A percentile compares a stretch with the other conserved stretches of the same genome.
These are phyloP conservation scores for Rhodamnia argentea DNA, from an alignment of 345 rosid species.

Conservation along the genomic window DNA sequence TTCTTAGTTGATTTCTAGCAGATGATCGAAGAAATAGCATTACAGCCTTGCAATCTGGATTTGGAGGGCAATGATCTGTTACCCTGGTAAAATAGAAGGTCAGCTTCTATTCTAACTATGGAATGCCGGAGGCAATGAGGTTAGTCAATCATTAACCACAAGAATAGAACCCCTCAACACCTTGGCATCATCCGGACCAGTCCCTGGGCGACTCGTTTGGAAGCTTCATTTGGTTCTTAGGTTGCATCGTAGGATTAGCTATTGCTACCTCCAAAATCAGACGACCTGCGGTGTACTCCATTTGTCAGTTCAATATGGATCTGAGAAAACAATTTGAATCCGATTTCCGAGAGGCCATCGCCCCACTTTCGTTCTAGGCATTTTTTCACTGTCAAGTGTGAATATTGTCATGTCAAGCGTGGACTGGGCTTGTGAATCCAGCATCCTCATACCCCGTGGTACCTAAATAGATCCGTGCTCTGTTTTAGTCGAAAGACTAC, in stretches of 20 bases:
- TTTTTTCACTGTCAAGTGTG: not conserved
- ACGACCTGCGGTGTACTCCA: slow-evolving; percentile 16
- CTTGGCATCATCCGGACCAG: slow-evolving; percentile 42
- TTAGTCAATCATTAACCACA: slow-evolving; percentile 31
- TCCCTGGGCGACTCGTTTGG: slow-evolving; percentile 31
- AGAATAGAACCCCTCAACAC: slow-evolving; percentile 20
- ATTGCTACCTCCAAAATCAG: slow-evolving; percentile 30
- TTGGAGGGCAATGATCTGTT: slow-evolving; percentile 27
- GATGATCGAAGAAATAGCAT: not conserved
- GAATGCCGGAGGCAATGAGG: slow-evolving; percentile 42
- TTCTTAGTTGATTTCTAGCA: not conserved
- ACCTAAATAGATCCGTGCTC: not conserved
- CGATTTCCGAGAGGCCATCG: not conserved
- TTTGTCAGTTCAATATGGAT: not conserved
- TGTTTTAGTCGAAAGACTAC: not conserved
- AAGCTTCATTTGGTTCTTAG: slow-evolving; percentile 40
- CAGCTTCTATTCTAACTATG: slow-evolving; percentile 33
- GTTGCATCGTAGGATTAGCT: slow-evolving; percentile 5
- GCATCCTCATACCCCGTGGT: not conserved
- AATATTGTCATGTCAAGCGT: not conserved
- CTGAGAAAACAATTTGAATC: not conserved
- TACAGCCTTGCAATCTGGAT: slow-evolving; percentile 33
- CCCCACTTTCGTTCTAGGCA: not conserved
- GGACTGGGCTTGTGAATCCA: not conserved
- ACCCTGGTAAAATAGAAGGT: slow-evolving; percentile 36